These are phyloP conservation scores for Venturia nashicola DNA, from an alignment of 2,329 filamentous ascomycete species.

Conservation along the genomic window DNA sequence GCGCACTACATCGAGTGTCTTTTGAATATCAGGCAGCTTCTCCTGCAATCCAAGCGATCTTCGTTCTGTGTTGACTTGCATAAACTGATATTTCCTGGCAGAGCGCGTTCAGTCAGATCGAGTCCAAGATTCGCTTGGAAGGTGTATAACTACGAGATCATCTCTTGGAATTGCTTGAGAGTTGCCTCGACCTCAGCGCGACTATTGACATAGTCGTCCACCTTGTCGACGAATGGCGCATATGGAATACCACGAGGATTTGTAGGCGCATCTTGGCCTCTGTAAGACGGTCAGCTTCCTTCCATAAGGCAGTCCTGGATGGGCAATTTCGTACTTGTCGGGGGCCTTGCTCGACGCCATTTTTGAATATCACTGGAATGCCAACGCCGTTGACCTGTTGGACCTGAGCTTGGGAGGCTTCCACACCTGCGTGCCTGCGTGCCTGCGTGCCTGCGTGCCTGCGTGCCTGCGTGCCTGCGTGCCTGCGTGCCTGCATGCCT, in stretches of 20 bases:
- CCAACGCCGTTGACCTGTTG: too few species aligned
- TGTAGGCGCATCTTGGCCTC: constrained; percentile 39
- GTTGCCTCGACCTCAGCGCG: constrained; percentile 70
- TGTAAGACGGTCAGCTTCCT: constrained; percentile 6
- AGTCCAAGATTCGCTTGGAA: background rate
- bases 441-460: too few species aligned
- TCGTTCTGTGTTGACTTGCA: constrained; percentile 87
- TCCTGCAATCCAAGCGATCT: constrained; percentile 72
- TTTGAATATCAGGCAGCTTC: constrained; percentile 94
- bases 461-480: too few species aligned
- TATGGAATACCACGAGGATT: constrained; percentile 76
- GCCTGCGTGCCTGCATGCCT: too few species aligned
- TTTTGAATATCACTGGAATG: background rate
- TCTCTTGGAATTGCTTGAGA: constrained; percentile 76
- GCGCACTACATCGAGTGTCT: constrained; percentile 82
- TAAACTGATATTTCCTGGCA: constrained; percentile 87
- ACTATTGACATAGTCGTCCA: constrained; percentile 75
- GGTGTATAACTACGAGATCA: constrained; percentile 58
- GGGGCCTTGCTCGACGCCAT: background rate
- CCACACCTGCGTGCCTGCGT: background rate
- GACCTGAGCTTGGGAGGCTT: background rate
- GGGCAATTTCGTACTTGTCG: background rate
- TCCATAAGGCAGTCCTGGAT: background rate
- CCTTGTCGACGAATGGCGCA: constrained; percentile 76
- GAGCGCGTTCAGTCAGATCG: background rate